phyloP scores from a whole-genome alignment of 768 basidiomycete species.

The Lentinula detonsa region DNA sequence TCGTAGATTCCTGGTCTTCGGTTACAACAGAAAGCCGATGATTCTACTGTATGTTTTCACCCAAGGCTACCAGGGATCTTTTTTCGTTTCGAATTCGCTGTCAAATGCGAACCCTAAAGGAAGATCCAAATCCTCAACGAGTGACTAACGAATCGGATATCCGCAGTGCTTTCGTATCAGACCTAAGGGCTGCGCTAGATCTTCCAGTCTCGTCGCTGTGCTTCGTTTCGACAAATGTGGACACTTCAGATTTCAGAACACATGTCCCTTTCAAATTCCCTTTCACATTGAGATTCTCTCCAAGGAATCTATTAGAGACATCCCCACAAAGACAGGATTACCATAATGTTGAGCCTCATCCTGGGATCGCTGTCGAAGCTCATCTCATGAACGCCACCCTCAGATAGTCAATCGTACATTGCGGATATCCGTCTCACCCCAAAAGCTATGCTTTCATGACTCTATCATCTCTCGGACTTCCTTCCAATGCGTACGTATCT shows the following conservation, averaged over 20 bases:
- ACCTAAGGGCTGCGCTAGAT: neutral
- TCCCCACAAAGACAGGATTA: neutral
- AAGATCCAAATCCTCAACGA: neutral
- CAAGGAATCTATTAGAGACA: neutral
- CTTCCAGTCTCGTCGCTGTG: neutral
- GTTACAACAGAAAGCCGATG: neutral
- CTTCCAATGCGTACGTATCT: neutral
- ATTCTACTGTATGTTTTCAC: neutral
- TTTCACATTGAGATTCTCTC: neutral
- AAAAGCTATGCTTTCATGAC: neutral
- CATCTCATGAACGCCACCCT: neutral
- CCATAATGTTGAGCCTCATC: neutral
- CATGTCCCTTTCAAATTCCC: neutral
- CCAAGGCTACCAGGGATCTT: neutral
- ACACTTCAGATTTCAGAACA: neutral
- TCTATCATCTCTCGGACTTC: neutral
- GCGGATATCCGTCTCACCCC: neutral
- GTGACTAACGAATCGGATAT: neutral
- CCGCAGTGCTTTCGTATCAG: too few relatives aligned
- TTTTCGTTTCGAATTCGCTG: neutral
- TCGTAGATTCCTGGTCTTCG: neutral
- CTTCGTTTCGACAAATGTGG: neutral
- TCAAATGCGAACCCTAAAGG: neutral
- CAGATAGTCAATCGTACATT: neutral
- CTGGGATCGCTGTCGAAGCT: neutral